A percentile compares a stretch with the other conserved stretches of the same genome.
These are phyloP conservation scores for Fusarium sp. DNA, from an alignment of 2,329 filamentous ascomycete genomes.

Conservation along the genomic window DNA sequence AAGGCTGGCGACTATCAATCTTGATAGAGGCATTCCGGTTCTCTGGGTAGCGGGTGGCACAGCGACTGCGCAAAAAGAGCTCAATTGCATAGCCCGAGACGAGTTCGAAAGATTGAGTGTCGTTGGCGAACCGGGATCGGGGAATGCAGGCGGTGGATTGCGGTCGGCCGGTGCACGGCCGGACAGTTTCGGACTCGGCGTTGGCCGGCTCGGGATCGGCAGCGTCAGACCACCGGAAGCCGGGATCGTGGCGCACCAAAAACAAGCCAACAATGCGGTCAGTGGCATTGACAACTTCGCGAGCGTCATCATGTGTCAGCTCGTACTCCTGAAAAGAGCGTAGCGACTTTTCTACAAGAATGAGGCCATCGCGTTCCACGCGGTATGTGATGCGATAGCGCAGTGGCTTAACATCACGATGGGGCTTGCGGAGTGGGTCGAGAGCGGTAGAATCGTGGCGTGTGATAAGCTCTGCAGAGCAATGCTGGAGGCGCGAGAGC, in stretches of 20 bases:
- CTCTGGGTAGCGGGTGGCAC: slow-evolving; percentile 50
- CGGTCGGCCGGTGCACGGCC: slow-evolving; percentile 56
- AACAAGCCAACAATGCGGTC: slow-evolving; percentile 65
- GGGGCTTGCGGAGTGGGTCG: slow-evolving; percentile 50
- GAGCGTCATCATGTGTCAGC: slow-evolving; percentile 57
- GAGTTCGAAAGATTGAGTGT: slow-evolving; percentile 40
- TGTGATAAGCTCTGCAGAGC: slow-evolving; percentile 65
- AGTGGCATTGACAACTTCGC: slow-evolving; percentile 60
- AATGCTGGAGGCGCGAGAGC: slow-evolving; percentile 64
- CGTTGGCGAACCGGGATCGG: slow-evolving; percentile 58
- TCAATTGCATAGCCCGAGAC: slow-evolving; percentile 63
- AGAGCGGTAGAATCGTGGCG: slow-evolving; percentile 63
- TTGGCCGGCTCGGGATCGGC: slow-evolving; percentile 54
- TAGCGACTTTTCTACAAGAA: slow-evolving; percentile 59
- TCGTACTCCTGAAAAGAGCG: slow-evolving; percentile 63
- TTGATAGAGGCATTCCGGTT: slow-evolving; percentile 53
- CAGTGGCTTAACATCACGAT: slow-evolving; percentile 56
- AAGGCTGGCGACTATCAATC: slow-evolving; percentile 60
- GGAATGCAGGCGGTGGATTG: slow-evolving; percentile 59
- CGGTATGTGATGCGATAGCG: slow-evolving; percentile 63
- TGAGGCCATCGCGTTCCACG: slow-evolving; percentile 55
- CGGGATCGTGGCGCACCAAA: slow-evolving; percentile 61
- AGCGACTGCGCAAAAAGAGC: slow-evolving; percentile 59
- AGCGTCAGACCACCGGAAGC: slow-evolving; percentile 60
- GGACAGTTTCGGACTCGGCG: slow-evolving; percentile 53